A percentile compares a stretch with the other conserved stretches of the same genome.
These are phyloP conservation scores for Aureobasidium vineae DNA, from an alignment of 2,329 filamentous ascomycete genomes.

Conservation along the genomic window DNA sequence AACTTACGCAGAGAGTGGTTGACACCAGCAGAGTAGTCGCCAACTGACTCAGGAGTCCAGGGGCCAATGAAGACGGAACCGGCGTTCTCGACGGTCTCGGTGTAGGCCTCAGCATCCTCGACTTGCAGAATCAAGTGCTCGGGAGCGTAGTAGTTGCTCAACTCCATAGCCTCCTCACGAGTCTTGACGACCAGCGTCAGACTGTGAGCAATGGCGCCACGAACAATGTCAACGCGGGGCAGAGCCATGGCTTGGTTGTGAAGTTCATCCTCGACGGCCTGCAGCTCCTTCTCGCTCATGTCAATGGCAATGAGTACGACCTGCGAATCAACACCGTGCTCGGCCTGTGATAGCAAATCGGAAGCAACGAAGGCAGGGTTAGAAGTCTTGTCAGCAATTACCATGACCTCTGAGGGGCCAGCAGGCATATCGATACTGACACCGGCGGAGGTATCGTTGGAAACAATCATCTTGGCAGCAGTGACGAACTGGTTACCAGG, in stretches of 20 bases:
- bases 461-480: constrained; percentile 96
- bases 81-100: constrained; percentile 83
- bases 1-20: constrained; percentile 94
- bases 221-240: constrained; percentile 88
- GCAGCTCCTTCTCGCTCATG: constrained; percentile 67
- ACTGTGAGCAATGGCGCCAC: constrained; percentile 85
- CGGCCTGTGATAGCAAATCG: constrained; percentile 90
- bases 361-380: constrained; percentile 95
- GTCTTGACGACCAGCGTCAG: constrained; percentile 76
- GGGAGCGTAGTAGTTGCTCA: constrained; percentile 93
- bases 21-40: constrained; percentile 96
- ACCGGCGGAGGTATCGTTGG: constrained; percentile 92
- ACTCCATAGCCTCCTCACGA: constrained; percentile 70
- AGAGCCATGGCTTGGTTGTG: constrained; percentile 82
- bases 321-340: constrained; percentile 95
- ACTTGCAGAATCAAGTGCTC: constrained; percentile 96
- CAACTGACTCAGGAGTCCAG: constrained; percentile 97
- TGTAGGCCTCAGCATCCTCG: constrained; percentile 68
- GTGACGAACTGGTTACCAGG: constrained; percentile 99
- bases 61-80: constrained; percentile 93
- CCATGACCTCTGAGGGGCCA: constrained; percentile 93
- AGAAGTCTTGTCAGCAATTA: constrained; percentile 82
- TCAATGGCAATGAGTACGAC: constrained; percentile 87
- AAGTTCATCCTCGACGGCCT: constrained; percentile 86
- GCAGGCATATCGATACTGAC: constrained; percentile 99